Base-by-base conservation (phyloP, 805 yeast species). In the Candida endomychidarum region DNA sequence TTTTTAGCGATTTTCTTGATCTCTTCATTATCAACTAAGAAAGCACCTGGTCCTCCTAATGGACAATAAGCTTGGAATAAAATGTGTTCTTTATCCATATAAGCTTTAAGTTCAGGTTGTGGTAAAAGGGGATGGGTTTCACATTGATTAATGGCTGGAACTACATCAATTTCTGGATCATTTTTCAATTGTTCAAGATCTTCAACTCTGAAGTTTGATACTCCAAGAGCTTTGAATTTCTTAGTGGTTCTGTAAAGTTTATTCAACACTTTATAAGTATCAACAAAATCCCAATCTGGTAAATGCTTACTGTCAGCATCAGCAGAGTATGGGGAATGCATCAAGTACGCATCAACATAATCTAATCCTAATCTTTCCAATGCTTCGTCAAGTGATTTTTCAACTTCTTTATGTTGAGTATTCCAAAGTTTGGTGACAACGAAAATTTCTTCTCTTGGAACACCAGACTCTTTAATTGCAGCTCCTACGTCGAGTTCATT, bases 391-490 rank as follows among this genome's bases (percentile, higher is more conserved):
- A 55, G 41, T 17, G 46, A 50, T 15, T 42, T 31, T 3, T 38
- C 38, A 3, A 49, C 58, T 11, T 51, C 53, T n/a, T 51, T 47
- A 32, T 49, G 46, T 74, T 57, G 83, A 50, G 70, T 75, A 72
- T 88, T 88, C 96, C 96, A 88, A 50, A 88, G 71, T 70, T 88
- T 88, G 43, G 95, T 82, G 38, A 85, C 83, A 51, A 88, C 70
- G 59, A 80, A 80, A 46, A 88, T 62, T 31, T 88, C 95, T 43
- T 81, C 84, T 61, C 93, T 75, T 44, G 76, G 74, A 48, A 81
- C 85, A 38, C 84, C 54, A 1, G 87, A 87, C 40, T 83, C 88
- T 34, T 65, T 73, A 48, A 85, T 65, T 36, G 91, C 91, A 37
- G 74, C 66, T 16, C 87, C 88, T 35, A 80, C 79, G 52, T 80